Evolutionary conservation across 73 alveolate species (phyloP).

Genomic region (Paramecium caudatum): DNA sequence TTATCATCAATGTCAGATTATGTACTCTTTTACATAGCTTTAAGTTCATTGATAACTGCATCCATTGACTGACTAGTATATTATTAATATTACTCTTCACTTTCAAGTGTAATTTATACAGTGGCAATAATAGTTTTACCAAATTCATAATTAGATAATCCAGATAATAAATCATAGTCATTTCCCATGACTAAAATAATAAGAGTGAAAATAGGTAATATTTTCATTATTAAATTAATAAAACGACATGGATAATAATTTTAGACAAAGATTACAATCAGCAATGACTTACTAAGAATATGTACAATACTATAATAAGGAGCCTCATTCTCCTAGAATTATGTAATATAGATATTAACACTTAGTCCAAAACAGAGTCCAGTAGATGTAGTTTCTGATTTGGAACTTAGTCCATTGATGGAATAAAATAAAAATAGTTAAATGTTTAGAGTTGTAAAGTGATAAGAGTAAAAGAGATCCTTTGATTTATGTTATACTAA

Average conservation of each 20-base stretch:
- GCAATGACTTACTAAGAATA: slow-evolving; percentile 35
- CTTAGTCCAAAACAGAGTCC: slow-evolving; percentile 15
- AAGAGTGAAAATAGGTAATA: neutral
- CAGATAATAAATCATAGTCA: slow-evolving; percentile 47
- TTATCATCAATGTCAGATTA: slow-evolving; percentile 26
- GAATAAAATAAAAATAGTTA: neutral
- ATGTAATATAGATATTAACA: neutral
- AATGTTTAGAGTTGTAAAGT: neutral
- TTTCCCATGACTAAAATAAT: neutral
- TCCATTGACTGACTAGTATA: slow-evolving; percentile 22
- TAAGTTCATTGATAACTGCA: slow-evolving; percentile 41
- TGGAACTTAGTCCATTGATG: slow-evolving; percentile 9
- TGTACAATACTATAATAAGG: neutral
- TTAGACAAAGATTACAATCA: slow-evolving; percentile 12
- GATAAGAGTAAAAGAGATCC: neutral
- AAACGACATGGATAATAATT: slow-evolving; percentile 27
- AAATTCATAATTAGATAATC: slow-evolving; percentile 1
- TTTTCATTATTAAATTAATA: neutral
- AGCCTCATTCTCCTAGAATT: slow-evolving; percentile 19
- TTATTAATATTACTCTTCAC: slow-evolving; percentile 36
- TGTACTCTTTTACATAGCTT: slow-evolving; percentile 27
- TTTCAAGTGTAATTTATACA: neutral
- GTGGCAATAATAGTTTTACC: slow-evolving; percentile 69
- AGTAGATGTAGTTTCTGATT: slow-evolving; percentile 15
- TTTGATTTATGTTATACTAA: neutral